Conservation (phyloP, 495 filamentous ascomycete genomes). For the Neurospora sp. region DNA sequence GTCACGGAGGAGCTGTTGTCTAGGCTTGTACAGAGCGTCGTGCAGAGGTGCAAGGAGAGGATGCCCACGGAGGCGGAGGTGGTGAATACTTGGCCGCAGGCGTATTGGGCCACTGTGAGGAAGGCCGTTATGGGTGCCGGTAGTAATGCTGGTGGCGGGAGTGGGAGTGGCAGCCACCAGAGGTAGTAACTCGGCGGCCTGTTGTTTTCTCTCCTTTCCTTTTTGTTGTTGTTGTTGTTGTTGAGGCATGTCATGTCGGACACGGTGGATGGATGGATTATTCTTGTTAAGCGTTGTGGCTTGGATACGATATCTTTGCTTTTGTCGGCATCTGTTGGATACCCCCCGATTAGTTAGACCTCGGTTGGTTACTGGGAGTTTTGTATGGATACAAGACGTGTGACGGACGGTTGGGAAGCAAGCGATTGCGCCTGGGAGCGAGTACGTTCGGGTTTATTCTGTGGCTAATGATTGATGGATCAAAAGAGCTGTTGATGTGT, state of each 20-base stretch:
- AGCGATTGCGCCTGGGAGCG: not conserved
- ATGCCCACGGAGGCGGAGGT: constrained; percentile 61
- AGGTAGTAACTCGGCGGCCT: constrained; percentile 4
- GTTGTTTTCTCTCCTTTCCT: not conserved
- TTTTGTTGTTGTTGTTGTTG: not conserved
- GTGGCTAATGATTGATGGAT: not conserved
- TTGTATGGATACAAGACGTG: not conserved
- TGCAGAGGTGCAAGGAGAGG: constrained; percentile 59
- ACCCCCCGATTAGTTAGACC: not conserved
- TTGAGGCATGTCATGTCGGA: too few relatives aligned
- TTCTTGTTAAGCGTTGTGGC: not conserved
- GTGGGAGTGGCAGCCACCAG: not conserved
- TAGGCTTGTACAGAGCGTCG: constrained; percentile 66
- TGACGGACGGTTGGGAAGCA: not conserved
- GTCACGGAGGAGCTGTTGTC: constrained; percentile 69
- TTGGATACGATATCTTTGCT: not conserved
- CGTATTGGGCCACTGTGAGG: constrained; percentile 45
- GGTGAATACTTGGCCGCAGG: constrained; percentile 55
- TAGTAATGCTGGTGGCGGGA: not conserved
- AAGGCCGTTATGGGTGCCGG: constrained; percentile 21
- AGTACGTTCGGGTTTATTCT: not conserved
- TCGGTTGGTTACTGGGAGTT: not conserved
- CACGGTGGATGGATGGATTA: not conserved
- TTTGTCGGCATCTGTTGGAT: not conserved
- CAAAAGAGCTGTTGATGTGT: not conserved